These are phyloP conservation scores for Dactylellina haptotyla DNA, from an alignment of 2,329 filamentous ascomycete species.

Conservation along the genomic window DNA sequence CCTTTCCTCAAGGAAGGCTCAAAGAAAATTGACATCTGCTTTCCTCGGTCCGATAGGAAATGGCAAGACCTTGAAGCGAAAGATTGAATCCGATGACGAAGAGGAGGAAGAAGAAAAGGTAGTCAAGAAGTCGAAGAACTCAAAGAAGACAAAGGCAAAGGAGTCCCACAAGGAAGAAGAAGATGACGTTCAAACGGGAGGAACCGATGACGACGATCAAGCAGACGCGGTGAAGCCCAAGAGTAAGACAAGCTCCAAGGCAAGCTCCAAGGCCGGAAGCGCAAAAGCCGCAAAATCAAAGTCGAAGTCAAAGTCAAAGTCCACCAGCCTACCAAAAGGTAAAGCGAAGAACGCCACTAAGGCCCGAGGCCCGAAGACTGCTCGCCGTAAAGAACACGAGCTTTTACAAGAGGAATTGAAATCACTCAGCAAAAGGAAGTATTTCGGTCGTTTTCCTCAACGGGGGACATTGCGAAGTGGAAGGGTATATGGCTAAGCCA, in stretches of 20 bases:
- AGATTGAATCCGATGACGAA: neutral
- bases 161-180: neutral
- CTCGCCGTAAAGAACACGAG: slow-evolving; percentile 7
- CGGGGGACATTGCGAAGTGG: slow-evolving; percentile 34
- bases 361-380: neutral
- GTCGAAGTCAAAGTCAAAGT: neutral
- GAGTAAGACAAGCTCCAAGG: neutral
- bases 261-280: neutral
- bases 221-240: neutral
- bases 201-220: neutral
- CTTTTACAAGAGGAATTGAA: neutral
- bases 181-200: neutral
- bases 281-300: neutral
- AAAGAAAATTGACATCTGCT: slow-evolving; percentile 12
- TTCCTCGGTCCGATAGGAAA: slow-evolving; percentile 11
- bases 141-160: neutral
- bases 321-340: neutral
- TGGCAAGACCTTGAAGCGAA: slow-evolving; percentile 1
- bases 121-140: slow-evolving; percentile 1
- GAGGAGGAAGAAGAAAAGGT: slow-evolving; percentile 1
- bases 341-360: neutral
- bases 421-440: no score
- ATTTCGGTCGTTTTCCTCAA: no score
- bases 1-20: slow-evolving; percentile 21
- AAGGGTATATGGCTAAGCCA: no score